phyloP scores from a whole-genome alignment of 768 basidiomycete genomes.

The Hypsizygus marmoreus region DNA sequence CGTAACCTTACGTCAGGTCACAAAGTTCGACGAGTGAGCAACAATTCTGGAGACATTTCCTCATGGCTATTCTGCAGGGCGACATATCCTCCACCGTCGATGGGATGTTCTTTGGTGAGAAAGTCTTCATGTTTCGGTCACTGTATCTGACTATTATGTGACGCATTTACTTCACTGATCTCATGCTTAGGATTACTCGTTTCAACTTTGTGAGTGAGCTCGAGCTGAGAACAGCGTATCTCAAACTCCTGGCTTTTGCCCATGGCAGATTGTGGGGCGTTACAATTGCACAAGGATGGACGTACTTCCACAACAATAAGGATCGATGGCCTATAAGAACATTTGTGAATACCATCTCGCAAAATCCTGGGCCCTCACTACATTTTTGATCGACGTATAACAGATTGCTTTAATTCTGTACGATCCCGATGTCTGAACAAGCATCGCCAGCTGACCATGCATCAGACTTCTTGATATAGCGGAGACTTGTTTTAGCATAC shows the following conservation, averaged over 20 bases:
- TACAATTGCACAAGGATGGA: constrained; percentile 13
- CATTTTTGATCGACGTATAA: neutral
- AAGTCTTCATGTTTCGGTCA: too few relatives aligned
- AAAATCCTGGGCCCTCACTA: neutral
- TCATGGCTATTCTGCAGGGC: too few relatives aligned
- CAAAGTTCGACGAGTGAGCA: too few relatives aligned
- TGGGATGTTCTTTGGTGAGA: neutral
- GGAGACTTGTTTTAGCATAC: constrained; percentile 15
- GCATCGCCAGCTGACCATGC: neutral
- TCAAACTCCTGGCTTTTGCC: neutral
- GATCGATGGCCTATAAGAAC: constrained; percentile 11
- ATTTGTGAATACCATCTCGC: constrained; percentile 7
- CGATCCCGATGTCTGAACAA: neutral
- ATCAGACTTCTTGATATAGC: constrained; percentile 12
- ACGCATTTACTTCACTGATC: too few relatives aligned
- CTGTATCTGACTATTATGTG: too few relatives aligned
- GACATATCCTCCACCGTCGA: neutral
- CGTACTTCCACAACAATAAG: constrained; percentile 12
- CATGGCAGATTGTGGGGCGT: constrained; percentile 10
- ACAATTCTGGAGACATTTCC: too few relatives aligned
- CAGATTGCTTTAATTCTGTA: constrained; percentile 14
- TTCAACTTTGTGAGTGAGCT: constrained; percentile 4
- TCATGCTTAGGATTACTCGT: too few relatives aligned
- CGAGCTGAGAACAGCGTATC: neutral
- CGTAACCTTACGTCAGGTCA: too few relatives aligned